A percentile compares a stretch with the other conserved stretches of the same genome.
Conservation (phyloP, 2,329 filamentous ascomycete species). For the Botryotinia globosa region DNA sequence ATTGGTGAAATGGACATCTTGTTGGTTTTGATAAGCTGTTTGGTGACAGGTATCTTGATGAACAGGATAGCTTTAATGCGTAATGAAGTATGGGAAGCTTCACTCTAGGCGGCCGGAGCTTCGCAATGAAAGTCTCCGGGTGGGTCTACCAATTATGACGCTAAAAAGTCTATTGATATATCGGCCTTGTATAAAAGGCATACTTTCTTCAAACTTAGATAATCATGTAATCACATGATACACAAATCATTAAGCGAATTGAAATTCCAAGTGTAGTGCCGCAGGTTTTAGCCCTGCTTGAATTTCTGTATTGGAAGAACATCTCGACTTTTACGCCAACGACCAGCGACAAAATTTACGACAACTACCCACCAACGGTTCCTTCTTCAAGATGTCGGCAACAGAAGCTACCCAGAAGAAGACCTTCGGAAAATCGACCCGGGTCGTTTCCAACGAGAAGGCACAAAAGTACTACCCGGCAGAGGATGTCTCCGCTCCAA, state of each 20-base stretch:
- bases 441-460: constrained; percentile 89
- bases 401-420: constrained; percentile 54
- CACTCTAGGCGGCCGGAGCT: constrained; percentile 21
- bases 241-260: constrained; percentile 21
- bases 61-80: constrained; percentile 5
- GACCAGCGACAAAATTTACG: constrained; percentile 25
- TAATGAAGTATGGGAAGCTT: constrained; percentile 17
- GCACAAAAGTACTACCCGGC: constrained; percentile 99
- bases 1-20: constrained; percentile 80
- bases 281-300: constrained; percentile 20
- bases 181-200: background rate
- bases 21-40: constrained; percentile 22
- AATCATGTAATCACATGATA: constrained; percentile 17
- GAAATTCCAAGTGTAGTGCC: constrained; percentile 19
- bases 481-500: constrained; percentile 82
- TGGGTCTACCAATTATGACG: constrained; percentile 18
- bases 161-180: background rate
- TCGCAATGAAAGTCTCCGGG: constrained; percentile 17
- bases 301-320: constrained; percentile 18
- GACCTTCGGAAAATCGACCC: constrained; percentile 97
- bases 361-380: constrained; percentile 34
- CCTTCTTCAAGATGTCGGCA: constrained; percentile 61
- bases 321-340: constrained; percentile 21
- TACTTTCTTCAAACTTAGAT: background rate
- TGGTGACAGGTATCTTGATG: constrained; percentile 8